Base-by-base conservation (phyloP, 2,329 filamentous ascomycete genomes). In the Calonectria henricotiae region DNA sequence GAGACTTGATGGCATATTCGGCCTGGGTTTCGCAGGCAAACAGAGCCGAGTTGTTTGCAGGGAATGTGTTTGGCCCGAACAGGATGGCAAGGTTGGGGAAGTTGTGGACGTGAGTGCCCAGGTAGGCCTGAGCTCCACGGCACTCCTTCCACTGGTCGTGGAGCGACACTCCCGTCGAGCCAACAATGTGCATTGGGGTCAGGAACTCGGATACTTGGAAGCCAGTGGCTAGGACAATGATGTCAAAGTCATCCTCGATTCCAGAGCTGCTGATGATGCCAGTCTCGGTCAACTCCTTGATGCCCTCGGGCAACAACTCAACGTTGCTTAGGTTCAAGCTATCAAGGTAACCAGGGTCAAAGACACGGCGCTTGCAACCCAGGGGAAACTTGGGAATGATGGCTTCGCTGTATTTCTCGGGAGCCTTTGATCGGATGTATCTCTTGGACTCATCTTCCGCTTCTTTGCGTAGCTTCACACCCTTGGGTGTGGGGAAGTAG, bases 31-130 rank as follows among this genome's bases (percentile, higher is more conserved):
- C 76, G 46, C 71, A 77, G 55, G 72, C 74, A 62, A 75, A 78
- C 6, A 79, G 69, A 1, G 71, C 77, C 17, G 76, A 79, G 67
- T 78, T 79, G 71, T 77, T 74, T 41, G 73, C 76, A 4, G 74
- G 75, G 67, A 77, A 76, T 2, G 76, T 77, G 55, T 75, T 75
- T 17, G 73, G 71, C 1, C 73, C 73, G n/a, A 73, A 73, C 4
- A 81, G 66, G 43, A 81, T 80, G 62, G 73, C 78, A 15, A 80
- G 70, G 67, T 81, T 81, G 58, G 79, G 80, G 58, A 80, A 80
- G 62, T 79, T 77, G 69, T 78, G 76, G 9, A 80, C 79, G 35
- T 73, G 74, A 0, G 78, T 80, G 44, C 75, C 79, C 12, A 79
- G 49, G 63, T 81, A 81, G 0, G 79, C 79, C 25, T 80, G 79